Conservation (phyloP, 768 basidiomycete genomes). For the Gelatoporia subvermispora region DNA sequence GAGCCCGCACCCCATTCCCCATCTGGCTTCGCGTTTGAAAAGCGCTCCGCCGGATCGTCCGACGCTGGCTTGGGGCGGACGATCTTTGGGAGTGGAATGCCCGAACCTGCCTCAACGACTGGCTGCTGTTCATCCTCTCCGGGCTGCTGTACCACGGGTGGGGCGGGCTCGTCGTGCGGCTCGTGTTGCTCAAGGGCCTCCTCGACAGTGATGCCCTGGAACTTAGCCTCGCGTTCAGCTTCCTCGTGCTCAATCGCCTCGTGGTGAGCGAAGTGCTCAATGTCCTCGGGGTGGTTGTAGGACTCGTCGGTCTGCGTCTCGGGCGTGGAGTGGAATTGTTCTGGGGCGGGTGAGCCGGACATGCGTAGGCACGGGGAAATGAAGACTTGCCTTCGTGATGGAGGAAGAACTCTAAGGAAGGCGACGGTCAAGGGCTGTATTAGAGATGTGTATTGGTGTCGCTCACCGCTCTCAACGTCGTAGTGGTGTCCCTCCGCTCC, state of each 20-base stretch:
- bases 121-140: conserved; percentile 31
- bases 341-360: conserved; percentile 31
- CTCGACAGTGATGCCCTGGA: conserved; percentile 75
- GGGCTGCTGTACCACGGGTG: conserved; percentile 2
- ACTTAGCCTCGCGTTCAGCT: conserved; percentile 78
- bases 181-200: conserved; percentile 60
- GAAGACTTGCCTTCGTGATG: conserved; percentile 82
- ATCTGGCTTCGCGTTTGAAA: conserved; percentile 46
- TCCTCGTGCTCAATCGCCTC: conserved; percentile 81
- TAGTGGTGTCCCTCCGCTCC: conserved; percentile 94
- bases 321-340: conserved; percentile 91
- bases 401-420: conserved; percentile 74
- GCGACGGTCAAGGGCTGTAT: neutral
- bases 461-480: conserved; percentile 82
- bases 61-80: conserved; percentile 64
- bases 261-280: conserved; percentile 90
- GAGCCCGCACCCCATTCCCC: conserved; percentile 57
- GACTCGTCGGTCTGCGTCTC: conserved; percentile 97
- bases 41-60: conserved; percentile 62
- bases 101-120: conserved; percentile 14
- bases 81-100: conserved; percentile 38
- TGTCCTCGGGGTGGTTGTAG: conserved; percentile 89
- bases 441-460: neutral
- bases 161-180: conserved; percentile 20
- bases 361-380: neutral